phyloP scores from a whole-genome alignment of 805 yeast genomes.

The Candida parachauliodes region DNA sequence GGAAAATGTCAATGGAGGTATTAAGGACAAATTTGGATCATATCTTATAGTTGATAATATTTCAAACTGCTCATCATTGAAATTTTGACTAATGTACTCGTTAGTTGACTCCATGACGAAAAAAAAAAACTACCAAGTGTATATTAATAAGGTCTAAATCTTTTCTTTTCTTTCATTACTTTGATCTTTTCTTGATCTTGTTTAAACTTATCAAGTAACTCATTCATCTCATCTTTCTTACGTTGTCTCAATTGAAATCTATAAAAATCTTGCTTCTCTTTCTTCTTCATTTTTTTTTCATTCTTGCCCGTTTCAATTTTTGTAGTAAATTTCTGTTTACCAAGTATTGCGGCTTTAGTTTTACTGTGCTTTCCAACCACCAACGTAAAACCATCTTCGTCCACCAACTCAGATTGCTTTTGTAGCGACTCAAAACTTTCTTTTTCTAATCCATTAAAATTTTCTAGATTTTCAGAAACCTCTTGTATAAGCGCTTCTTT shows the following conservation, averaged over 20 bases:
- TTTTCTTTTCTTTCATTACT: slow-evolving; percentile 72
- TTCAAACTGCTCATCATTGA: slow-evolving; percentile 39
- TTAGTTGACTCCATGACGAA: neutral
- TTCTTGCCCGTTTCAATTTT: slow-evolving; percentile 35
- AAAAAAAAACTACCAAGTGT: neutral
- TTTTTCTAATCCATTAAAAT: slow-evolving; percentile 69
- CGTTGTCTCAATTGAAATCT: slow-evolving; percentile 92
- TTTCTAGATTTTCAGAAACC: slow-evolving; percentile 59
- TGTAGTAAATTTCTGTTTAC: slow-evolving; percentile 44
- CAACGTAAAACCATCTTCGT: slow-evolving; percentile 90
- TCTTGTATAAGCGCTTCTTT: slow-evolving; percentile 48
- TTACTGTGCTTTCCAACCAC: slow-evolving; percentile 87
- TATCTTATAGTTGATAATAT: slow-evolving; percentile 71
- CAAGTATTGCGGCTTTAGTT: slow-evolving; percentile 68
- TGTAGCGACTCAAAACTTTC: slow-evolving; percentile 53
- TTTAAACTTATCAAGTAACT: slow-evolving; percentile 76
- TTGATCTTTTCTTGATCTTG: slow-evolving; percentile 85
- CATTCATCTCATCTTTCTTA: slow-evolving; percentile 90
- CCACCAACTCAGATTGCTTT: slow-evolving; percentile 61
- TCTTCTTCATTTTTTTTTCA: slow-evolving; percentile 55
- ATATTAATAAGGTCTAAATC: slow-evolving; percentile 74
- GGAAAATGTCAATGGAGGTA: slow-evolving; percentile 22
- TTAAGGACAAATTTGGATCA: slow-evolving; percentile 52
- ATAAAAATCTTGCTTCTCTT: slow-evolving; percentile 88
- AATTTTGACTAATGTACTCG: slow-evolving; percentile 3